phyloP scores from a whole-genome alignment of 768 basidiomycete species.

The Udeniomyces megalosporus region DNA sequence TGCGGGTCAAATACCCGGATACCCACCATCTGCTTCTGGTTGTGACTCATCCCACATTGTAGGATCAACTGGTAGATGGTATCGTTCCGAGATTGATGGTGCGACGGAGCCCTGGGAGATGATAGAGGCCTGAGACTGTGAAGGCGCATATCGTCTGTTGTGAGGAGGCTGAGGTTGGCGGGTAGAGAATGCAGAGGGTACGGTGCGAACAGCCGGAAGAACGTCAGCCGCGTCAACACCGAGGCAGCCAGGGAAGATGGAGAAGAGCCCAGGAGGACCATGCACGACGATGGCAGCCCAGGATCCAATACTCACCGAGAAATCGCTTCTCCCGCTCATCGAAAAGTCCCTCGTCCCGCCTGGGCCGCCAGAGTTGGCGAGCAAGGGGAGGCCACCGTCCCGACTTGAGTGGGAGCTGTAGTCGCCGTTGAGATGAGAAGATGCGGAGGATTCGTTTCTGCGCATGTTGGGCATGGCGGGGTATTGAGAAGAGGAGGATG shows the following conservation, averaged over 20 bases:
- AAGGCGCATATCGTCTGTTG: background rate
- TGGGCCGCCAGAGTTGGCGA: background rate
- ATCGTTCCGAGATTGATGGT: background rate
- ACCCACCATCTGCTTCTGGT: constrained; percentile 11
- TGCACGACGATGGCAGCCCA: too few species aligned
- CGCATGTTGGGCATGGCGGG: background rate
- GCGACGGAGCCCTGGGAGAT: background rate
- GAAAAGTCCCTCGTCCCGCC: too few species aligned
- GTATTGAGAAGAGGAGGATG: background rate
- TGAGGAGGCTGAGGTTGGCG: too few species aligned
- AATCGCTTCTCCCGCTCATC: too few species aligned
- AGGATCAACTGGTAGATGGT: constrained; percentile 1
- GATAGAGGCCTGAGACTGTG: background rate
- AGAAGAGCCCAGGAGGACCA: too few species aligned
- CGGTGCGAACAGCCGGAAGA: too few species aligned
- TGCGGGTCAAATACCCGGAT: too few species aligned
- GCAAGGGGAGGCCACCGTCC: background rate
- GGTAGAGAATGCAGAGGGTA: too few species aligned
- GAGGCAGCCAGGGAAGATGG: too few species aligned
- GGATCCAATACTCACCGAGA: too few species aligned
- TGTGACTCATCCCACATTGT: background rate
- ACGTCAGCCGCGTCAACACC: too few species aligned
- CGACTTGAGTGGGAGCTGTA: background rate
- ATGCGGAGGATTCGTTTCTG: background rate
- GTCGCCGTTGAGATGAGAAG: background rate